Evolutionary conservation across 257 asterid genomes (phyloP).

Genomic region (Fraxinus americana): DNA sequence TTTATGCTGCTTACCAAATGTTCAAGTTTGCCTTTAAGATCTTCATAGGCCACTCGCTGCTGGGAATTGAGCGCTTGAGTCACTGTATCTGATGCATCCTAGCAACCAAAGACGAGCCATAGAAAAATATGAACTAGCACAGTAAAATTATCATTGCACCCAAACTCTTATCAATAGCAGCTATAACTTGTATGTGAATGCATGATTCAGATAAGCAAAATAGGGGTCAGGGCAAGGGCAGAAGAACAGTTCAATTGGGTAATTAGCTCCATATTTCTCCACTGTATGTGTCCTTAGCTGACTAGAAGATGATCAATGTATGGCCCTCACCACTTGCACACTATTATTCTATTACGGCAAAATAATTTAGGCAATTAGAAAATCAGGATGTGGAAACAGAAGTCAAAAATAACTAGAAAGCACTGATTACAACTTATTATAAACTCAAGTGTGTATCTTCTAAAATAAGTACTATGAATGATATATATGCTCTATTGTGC

Average conservation of each 20-base stretch:
- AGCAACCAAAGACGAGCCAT: conserved; percentile 21
- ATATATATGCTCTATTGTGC: too few relatives aligned
- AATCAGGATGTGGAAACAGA: too few relatives aligned
- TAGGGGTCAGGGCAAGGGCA: neutral
- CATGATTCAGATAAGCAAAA: neutral
- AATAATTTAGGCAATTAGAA: too few relatives aligned
- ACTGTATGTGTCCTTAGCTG: too few relatives aligned
- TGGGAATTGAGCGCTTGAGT: conserved; percentile 44
- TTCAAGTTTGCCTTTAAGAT: conserved; percentile 53
- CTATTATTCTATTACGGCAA: too few relatives aligned
- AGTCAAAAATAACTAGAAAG: too few relatives aligned
- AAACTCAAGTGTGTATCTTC: too few relatives aligned
- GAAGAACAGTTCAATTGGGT: neutral
- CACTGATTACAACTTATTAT: too few relatives aligned
- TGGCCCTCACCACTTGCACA: too few relatives aligned
- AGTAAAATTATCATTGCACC: conserved; percentile 12
- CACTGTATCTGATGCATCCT: conserved; percentile 38
- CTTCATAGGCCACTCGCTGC: conserved; percentile 52
- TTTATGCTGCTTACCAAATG: conserved; percentile 50
- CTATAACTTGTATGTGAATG: conserved; percentile 3
- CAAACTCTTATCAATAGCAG: neutral
- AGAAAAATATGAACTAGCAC: conserved; percentile 16
- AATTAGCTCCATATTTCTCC: neutral
- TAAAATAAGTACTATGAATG: too few relatives aligned
- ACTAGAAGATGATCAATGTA: too few relatives aligned